Percentiles rank a stretch among this genome's conserved stretches.
Evolutionary conservation across 1,284 basidiomycete species (phyloP).

Genomic region (Tilletia caries): DNA sequence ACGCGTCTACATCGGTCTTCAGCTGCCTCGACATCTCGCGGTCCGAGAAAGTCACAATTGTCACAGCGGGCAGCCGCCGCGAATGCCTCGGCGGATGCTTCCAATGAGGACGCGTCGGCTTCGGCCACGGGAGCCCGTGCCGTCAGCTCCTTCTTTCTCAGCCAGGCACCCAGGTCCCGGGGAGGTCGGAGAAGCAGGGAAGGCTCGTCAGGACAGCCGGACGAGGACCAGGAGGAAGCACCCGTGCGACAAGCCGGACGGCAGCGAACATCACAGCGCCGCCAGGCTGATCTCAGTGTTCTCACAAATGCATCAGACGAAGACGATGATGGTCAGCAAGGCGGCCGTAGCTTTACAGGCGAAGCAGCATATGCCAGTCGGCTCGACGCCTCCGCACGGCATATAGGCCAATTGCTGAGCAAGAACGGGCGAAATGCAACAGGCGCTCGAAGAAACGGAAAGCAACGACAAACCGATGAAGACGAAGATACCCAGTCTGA

Average conservation of each 20-base stretch:
- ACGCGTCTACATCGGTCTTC: neutral
- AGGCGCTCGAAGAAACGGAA: neutral
- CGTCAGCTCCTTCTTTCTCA: conserved; percentile 2
- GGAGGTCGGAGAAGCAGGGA: neutral
- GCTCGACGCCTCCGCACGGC: neutral
- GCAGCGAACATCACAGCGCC: neutral
- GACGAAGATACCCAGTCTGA: neutral
- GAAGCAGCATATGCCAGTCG: neutral
- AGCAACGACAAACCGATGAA: neutral
- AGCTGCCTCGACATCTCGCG: neutral
- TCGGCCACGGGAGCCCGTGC: neutral
- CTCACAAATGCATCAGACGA: conserved; percentile 8
- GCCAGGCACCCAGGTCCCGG: neutral
- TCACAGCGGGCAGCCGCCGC: no score
- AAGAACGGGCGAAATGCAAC: neutral
- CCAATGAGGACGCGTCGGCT: no score
- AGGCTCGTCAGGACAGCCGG: neutral
- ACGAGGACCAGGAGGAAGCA: neutral
- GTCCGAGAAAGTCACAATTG: no score
- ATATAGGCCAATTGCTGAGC: neutral
- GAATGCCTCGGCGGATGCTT: no score
- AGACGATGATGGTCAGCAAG: neutral
- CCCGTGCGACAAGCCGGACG: neutral
- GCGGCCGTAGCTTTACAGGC: neutral
- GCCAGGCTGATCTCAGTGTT: neutral